phyloP scores from a whole-genome alignment of 139 green algal genomes.

The Pedinophyceae sp. region DNA sequence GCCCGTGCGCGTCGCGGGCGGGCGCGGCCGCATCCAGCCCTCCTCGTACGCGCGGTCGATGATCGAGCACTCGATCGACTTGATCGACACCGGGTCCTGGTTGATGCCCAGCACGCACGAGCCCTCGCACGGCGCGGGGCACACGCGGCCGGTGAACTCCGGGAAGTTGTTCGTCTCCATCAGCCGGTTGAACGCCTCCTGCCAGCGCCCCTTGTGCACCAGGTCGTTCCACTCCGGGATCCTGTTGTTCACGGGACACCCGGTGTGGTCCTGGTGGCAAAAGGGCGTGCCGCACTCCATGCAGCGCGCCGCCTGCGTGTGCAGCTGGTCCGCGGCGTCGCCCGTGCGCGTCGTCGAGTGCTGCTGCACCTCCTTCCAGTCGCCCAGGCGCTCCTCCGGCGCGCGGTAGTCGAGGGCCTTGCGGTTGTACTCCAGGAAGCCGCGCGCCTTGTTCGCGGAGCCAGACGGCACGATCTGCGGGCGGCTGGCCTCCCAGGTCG shows the following conservation, averaged over 20 bases:
- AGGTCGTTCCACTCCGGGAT: conserved; percentile 96
- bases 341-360: conserved; percentile 8
- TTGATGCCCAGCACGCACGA: conserved; percentile 92
- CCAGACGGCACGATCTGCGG: conserved; percentile 34
- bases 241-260: conserved; percentile 85
- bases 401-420: conserved; percentile 67
- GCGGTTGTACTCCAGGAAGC: conserved; percentile 80
- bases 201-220: conserved; percentile 81
- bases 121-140: conserved; percentile 86
- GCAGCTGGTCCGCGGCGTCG: conserved; percentile 45
- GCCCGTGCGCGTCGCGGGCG: conserved; percentile 59
- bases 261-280: conserved; percentile 62
- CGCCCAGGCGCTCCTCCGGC: conserved; percentile 58
- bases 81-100: conserved; percentile 90
- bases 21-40: conserved; percentile 81
- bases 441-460: conserved; percentile 48
- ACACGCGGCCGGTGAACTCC: conserved; percentile 89
- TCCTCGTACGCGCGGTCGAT: conserved; percentile 85
- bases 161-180: conserved; percentile 98
- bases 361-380: conserved; percentile 75
- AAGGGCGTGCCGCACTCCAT: conserved; percentile 96
- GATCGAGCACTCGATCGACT: conserved; percentile 87
- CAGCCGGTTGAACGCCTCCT: conserved; percentile 74
- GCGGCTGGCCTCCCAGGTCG: conserved; percentile 50
- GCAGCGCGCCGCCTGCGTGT: conserved; percentile 80